A percentile compares a stretch with the other conserved stretches of the same genome.
phyloP scores from a whole-genome alignment of 306 rosid genomes.

The Medicago arabica region DNA sequence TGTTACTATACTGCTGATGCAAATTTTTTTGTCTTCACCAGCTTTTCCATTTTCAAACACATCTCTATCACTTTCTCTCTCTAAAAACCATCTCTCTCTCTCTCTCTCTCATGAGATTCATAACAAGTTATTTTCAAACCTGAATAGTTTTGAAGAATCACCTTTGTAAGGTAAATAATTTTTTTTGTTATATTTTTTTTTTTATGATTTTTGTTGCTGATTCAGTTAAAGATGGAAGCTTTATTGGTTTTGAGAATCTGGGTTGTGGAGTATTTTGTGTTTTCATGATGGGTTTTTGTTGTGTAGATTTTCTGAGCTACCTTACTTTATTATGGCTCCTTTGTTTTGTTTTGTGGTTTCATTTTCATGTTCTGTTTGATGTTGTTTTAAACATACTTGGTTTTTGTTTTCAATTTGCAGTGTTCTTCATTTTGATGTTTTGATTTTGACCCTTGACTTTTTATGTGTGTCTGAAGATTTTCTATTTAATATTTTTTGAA shows the following conservation, averaged over 20 bases:
- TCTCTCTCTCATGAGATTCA: conserved; percentile 20
- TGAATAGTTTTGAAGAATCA: background rate
- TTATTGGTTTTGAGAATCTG: conserved; percentile 38
- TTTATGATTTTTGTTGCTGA: conserved; percentile 38
- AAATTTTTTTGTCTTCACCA: conserved; percentile 71
- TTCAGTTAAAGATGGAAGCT: conserved; percentile 34
- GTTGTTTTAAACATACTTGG: conserved; percentile 42
- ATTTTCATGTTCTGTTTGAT: conserved; percentile 28
- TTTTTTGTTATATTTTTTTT: background rate
- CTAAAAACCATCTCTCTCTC: conserved; percentile 31
- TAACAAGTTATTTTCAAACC: background rate
- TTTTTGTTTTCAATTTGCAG: conserved; percentile 33
- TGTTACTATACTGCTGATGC: conserved; percentile 45
- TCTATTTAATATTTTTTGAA: conserved; percentile 2
- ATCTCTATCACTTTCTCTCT: conserved; percentile 50
- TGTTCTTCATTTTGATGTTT: conserved; percentile 33
- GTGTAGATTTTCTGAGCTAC: conserved; percentile 42
- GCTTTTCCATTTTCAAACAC: conserved; percentile 59
- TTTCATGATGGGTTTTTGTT: conserved; percentile 43
- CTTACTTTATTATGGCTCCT: conserved; percentile 27
- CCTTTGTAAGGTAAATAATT: conserved; percentile 35
- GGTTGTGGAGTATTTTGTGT: conserved; percentile 28
- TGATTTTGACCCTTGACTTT: conserved; percentile 43
- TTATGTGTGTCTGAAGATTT: conserved; percentile 28
- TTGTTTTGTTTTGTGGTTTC: conserved; percentile 26